Percentiles rank a stretch among this genome's conserved stretches.
phyloP scores from a whole-genome alignment of 1,139 yeast species.

The Geotrichum phurueaensis region DNA sequence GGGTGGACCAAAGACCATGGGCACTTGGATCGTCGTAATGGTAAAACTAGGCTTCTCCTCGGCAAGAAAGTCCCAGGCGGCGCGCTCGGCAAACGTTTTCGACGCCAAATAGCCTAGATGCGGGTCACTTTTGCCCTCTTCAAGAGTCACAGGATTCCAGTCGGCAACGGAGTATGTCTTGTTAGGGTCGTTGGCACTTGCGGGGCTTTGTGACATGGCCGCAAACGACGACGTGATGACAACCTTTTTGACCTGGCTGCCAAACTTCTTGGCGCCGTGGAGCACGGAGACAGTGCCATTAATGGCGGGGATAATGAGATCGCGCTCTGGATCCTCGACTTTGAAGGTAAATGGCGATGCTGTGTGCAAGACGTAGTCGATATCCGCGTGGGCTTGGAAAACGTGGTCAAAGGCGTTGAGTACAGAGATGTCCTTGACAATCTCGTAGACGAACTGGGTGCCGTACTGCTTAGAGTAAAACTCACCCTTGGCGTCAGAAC shows the following conservation, averaged over 20 bases:
- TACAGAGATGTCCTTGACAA: constrained; percentile 40
- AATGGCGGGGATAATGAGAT: constrained; percentile 11
- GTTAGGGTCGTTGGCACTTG: constrained; percentile 18
- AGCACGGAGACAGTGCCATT: constrained; percentile 9
- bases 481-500: constrained; percentile 48
- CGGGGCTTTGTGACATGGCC: neutral
- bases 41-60: constrained; percentile 36
- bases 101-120: constrained; percentile 33
- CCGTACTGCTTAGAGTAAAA: constrained; percentile 33
- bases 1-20: constrained; percentile 45
- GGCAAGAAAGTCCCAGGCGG: constrained; percentile 42
- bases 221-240: constrained; percentile 13
- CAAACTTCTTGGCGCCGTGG: constrained; percentile 18
- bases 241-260: constrained; percentile 4
- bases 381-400: constrained; percentile 36
- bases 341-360: constrained; percentile 40
- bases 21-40: constrained; percentile 41
- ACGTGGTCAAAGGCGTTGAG: constrained; percentile 38
- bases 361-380: constrained; percentile 39
- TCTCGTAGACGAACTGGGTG: constrained; percentile 31
- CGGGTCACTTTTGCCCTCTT: constrained; percentile 26
- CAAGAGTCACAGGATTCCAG: constrained; percentile 42
- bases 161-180: constrained; percentile 31
- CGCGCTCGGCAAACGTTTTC: constrained; percentile 38
- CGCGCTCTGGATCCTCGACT: constrained; percentile 21